phyloP scores from a whole-genome alignment of 2,329 filamentous ascomycete species.

The Aureobasidium vineae region DNA sequence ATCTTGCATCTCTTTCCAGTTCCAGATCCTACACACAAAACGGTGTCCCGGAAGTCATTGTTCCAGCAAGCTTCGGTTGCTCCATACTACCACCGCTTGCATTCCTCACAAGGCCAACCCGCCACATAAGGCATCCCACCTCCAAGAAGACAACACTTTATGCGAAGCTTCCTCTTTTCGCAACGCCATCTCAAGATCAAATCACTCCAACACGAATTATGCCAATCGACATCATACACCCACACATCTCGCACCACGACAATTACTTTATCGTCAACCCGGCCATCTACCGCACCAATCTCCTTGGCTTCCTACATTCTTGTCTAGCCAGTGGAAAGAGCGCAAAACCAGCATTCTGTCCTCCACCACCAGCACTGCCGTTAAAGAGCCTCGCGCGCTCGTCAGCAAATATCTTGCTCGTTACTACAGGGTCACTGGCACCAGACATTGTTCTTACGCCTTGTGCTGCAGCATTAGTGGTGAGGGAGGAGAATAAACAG shows the following conservation, averaged over 20 bases:
- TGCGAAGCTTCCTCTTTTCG: neutral
- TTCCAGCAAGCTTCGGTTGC: conserved; percentile 15
- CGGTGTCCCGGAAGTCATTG: conserved; percentile 10
- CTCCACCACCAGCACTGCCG: too few species aligned
- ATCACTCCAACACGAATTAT: conserved; percentile 8
- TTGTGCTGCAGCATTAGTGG: neutral
- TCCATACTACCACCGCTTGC: conserved; percentile 17
- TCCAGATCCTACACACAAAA: neutral
- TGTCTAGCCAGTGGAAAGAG: neutral
- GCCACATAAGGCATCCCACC: conserved; percentile 9
- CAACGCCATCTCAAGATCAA: too few species aligned
- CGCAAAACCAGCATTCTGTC: too few species aligned
- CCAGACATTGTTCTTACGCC: neutral
- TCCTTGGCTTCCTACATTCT: neutral
- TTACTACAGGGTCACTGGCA: neutral
- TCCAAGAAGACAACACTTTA: neutral
- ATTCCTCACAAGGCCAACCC: too few species aligned
- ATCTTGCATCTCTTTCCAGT: neutral
- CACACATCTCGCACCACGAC: conserved; percentile 12
- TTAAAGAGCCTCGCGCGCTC: neutral
- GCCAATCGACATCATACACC: conserved; percentile 12
- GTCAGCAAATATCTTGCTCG: neutral
- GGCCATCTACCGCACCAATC: neutral
- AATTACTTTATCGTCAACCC: conserved; percentile 8
- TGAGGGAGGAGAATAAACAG: neutral